phyloP scores from a whole-genome alignment of 139 green algal genomes.

The Chlorella sp. region DNA sequence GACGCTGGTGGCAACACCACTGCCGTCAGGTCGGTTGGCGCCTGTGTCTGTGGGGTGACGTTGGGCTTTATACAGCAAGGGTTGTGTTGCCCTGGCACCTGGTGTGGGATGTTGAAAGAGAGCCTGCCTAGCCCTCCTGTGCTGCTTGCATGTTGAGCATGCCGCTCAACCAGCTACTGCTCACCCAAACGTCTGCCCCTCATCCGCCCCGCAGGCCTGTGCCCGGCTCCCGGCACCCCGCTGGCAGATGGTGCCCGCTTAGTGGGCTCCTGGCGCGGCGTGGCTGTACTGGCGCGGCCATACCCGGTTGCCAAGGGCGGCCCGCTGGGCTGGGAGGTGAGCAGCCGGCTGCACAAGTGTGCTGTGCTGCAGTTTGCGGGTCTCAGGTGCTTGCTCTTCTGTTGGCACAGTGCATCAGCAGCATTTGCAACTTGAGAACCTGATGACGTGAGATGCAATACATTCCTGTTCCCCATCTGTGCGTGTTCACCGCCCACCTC shows the following conservation, averaged over 20 bases:
- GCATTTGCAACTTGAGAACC: too few species aligned
- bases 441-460: too few species aligned
- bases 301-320: constrained; percentile 50
- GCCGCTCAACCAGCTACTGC: too few species aligned
- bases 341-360: too few species aligned
- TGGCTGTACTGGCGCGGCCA: constrained; percentile 32
- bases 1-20: constrained; percentile 37
- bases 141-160: too few species aligned
- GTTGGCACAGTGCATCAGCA: too few species aligned
- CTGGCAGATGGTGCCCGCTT: constrained; percentile 16
- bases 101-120: background rate
- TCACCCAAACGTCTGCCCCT: too few species aligned
- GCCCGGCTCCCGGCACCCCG: background rate
- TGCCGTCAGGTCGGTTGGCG: constrained; percentile 6
- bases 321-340: constrained; percentile 45
- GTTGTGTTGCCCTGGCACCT: background rate
- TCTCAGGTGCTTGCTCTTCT: too few species aligned
- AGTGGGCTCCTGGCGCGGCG: constrained; percentile 20
- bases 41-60: background rate
- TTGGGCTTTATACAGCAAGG: background rate
- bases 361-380: background rate
- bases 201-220: background rate
- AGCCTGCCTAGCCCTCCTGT: too few species aligned
- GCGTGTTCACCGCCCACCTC: too few species aligned
- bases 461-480: too few species aligned